Evolutionary conservation across 768 basidiomycete genomes (phyloP).

Genomic region (Amanita muscaria): DNA sequence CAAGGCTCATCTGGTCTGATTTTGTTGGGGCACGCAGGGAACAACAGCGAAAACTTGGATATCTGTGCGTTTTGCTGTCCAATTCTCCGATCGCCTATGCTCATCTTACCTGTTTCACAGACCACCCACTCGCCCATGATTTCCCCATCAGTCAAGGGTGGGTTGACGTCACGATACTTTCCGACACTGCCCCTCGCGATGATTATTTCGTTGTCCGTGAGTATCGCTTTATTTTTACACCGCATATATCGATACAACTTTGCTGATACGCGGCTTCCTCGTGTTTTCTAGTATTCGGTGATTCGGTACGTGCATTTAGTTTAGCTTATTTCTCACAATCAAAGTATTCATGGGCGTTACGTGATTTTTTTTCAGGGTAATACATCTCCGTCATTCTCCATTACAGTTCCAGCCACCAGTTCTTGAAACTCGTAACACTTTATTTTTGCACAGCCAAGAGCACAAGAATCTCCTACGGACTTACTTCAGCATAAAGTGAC

Average conservation of each 20-base stretch:
- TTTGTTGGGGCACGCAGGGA: conserved; percentile 30
- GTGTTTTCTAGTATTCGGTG: conserved; percentile 20
- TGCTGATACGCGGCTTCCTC: not conserved
- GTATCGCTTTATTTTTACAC: conserved; percentile 4
- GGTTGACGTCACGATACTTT: conserved; percentile 12
- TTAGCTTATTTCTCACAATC: not conserved
- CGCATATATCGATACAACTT: no score
- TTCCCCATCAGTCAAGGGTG: conserved; percentile 16
- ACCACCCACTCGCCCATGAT: conserved; percentile 18
- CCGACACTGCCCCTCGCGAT: conserved; percentile 10
- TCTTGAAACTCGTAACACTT: no score
- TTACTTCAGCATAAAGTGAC: no score
- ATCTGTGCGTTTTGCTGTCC: conserved; percentile 23
- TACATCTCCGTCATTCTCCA: conserved; percentile 21
- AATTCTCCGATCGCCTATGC: not conserved
- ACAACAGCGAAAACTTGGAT: conserved; percentile 39
- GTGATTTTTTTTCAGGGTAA: no score
- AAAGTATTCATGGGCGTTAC: no score
- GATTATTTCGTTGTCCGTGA: conserved; percentile 21
- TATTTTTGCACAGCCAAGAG: no score
- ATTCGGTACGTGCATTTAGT: conserved; percentile 21
- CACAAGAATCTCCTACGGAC: no score
- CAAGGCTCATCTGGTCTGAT: conserved; percentile 26
- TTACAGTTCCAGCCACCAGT: no score
- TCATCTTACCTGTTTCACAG: conserved; percentile 8